Evolutionary conservation across 805 yeast species (phyloP), one percentile per base, ranked within the genome.

Genomic region (Candida sphagnicola): DNA sequence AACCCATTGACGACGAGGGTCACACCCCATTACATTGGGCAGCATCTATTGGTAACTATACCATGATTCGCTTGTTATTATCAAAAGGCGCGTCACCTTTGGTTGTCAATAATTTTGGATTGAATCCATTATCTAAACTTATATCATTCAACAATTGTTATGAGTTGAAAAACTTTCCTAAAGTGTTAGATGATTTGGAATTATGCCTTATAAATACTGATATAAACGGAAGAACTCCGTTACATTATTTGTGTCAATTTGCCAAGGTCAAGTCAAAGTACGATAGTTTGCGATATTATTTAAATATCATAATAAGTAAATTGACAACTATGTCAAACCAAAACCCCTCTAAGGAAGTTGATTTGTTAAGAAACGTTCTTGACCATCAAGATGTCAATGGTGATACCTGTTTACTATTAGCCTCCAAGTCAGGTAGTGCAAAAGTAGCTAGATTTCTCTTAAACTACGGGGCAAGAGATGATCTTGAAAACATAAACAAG

Each of bases 1-100:
- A 84, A 38, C 80, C 88, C 3, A 86, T 93, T 18, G 99, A 93
- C 57, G 90, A 86, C 42, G 97, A 93, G 54, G 95, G 96, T 1
- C 95, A 93, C 55, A 85, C 96, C 0, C 84, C 95, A 2, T 80
- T 93, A 49, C 99, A 93, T 61, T 93, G 98, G 97, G 95, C 98
- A 0, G 88, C 97, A 43, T 85, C 98, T 1, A 88, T 93, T 77
- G 99, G 98, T 3, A 86, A 82, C 56, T 62, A 83, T 24, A 75
- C 74, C 34, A 80, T 90, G 62, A 80, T 87, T 40, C 93, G 84
- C 48, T 75, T 89, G 11, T 70, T 93, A 30, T 62, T 87, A 21
- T 70, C 79, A 19, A 78, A 82, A 28, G 95, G 96, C 4, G 93
- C 95, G 2, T 76, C 81, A 61, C 67, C 73, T 13, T 51, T 68